These are phyloP conservation scores for Nepenthes mirabilis DNA, from an alignment of 148 eudicot genomes.

Conservation along the genomic window DNA sequence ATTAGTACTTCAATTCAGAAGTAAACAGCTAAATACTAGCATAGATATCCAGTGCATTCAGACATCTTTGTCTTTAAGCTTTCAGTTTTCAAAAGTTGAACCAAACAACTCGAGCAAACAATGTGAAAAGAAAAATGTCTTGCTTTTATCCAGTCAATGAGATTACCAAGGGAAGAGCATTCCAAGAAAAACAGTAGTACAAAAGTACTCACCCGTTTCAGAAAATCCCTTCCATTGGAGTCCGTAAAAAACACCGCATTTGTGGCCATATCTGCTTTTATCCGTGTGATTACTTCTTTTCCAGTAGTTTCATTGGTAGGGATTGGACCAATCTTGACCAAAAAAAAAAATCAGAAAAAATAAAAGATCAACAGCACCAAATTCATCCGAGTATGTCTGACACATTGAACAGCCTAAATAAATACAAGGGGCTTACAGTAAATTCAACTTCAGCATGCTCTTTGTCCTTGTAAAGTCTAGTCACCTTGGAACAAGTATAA, in stretches of 20 bases:
- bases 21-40: no score
- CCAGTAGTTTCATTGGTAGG: slow-evolving; percentile 37
- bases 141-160: neutral
- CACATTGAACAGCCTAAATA: neutral
- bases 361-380: neutral
- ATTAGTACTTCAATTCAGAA: no score
- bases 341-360: no score
- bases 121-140: neutral
- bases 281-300: slow-evolving; percentile 67
- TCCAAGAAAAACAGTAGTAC: neutral
- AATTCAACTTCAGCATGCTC: slow-evolving; percentile 87
- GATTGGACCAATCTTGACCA: slow-evolving; percentile 60
- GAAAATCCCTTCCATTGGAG: slow-evolving; percentile 86
- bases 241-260: slow-evolving; percentile 67
- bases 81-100: no score
- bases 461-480: slow-evolving; percentile 63
- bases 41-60: no score
- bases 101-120: neutral
- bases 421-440: slow-evolving; percentile 34
- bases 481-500: slow-evolving; percentile 23
- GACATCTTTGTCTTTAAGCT: no score
- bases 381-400: neutral
- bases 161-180: neutral
- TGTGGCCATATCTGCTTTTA: slow-evolving; percentile 58
- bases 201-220: slow-evolving; percentile 45